A percentile compares a stretch with the other conserved stretches of the same genome.
These are phyloP conservation scores for Cytospora schulzeri DNA, from an alignment of 2,329 filamentous ascomycete genomes.

Conservation along the genomic window DNA sequence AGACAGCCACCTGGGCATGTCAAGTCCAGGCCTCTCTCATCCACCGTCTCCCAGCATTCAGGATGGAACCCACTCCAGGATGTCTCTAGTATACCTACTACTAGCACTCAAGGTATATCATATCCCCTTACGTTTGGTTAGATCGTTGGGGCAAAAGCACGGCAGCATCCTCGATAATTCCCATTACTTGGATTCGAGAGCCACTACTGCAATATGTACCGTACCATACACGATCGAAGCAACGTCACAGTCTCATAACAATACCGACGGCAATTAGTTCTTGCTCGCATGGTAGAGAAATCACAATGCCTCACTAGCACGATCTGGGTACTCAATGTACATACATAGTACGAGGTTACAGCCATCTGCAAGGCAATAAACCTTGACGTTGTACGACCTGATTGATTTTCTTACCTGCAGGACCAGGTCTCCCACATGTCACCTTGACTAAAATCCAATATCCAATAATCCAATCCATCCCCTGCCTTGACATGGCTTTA, in stretches of 20 bases:
- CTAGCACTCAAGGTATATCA: too few relatives aligned
- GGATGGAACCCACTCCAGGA: too few relatives aligned
- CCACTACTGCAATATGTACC: background rate
- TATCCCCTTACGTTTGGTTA: background rate
- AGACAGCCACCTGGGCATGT: too few relatives aligned
- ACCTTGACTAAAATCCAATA: too few relatives aligned
- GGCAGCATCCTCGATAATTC: too few relatives aligned
- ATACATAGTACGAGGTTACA: background rate
- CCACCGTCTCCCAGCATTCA: too few relatives aligned
- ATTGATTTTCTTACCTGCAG: conserved; percentile 16
- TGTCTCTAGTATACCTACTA: background rate
- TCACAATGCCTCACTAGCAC: conserved; percentile 3
- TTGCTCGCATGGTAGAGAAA: background rate
- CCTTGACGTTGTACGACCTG: conserved; percentile 10
- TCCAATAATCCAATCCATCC: background rate
- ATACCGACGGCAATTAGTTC: background rate
- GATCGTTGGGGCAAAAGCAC: background rate
- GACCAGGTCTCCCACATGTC: conserved; percentile 8
- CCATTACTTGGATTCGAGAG: too few relatives aligned
- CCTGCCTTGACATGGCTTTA: conserved; percentile 17
- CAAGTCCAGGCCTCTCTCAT: too few relatives aligned
- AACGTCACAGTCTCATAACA: background rate
- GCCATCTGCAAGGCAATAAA: conserved; percentile 20
- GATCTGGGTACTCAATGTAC: background rate
- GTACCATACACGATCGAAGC: background rate